Evolutionary conservation across 176 grass and related monocot genomes (phyloP), one percentile per base, ranked within the genome.

Genomic region (Cocos nucifera): DNA sequence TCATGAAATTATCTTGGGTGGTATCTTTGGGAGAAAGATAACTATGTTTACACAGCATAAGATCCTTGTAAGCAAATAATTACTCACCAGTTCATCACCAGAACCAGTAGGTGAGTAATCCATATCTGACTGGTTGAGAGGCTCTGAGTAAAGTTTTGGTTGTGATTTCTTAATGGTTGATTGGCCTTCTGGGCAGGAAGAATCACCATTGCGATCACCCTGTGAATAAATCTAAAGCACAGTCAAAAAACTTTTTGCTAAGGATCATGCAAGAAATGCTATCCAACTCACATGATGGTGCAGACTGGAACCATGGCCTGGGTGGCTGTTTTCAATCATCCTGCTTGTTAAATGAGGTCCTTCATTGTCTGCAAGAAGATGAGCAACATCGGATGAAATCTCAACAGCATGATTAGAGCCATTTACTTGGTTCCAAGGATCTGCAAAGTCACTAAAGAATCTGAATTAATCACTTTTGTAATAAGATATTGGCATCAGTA

Each of bases 371-470:
- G 81, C 80, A 69, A 22, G 50, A 69, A 77, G 55, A 59, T 73
- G 65, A 63, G 49, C 55, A 57, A 85, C 78, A 71, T 81, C 78
- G 44, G 74, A 75, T 32, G 54, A 74, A 61, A 76, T 61, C 65
- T 71, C 74, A 73, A 80, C 64, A 80, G 78, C 67, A 78, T 76
- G 73, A 35, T 75, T 76, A 52, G 57, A 74, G 15, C 94, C 88
- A 83, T 98, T 98, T 81, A 74, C 77, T 62, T 86, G 88, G 30
- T 81, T 83, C 27, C 24, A 73, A 77, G 65, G 32, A 80, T 92
- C 94, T 98, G 82, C 62, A 80, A 79, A 54, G 44, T 59, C 79
- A 77, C 79, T 82, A 82, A 71, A 82, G 53, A 82, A 82, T 73
- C 73, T 73, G 68, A 83, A 75, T 77, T 61, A 65, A 66, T 70